These are phyloP conservation scores for Lecanosticta acicola DNA, from an alignment of 2,329 filamentous ascomycete species.

Conservation along the genomic window DNA sequence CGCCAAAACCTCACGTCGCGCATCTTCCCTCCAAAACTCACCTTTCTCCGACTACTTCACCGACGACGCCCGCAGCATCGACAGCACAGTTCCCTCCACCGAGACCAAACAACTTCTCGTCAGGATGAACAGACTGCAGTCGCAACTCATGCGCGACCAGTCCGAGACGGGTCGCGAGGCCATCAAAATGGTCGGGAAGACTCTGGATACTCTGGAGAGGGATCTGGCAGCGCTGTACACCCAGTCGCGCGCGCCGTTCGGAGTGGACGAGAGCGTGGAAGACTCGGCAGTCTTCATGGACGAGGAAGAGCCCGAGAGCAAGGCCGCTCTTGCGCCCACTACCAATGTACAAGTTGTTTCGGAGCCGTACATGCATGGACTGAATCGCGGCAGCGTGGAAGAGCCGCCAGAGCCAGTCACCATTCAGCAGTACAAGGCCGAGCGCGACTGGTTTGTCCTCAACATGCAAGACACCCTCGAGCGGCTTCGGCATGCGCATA, in stretches of 20 bases:
- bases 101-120: slow-evolving; percentile 33
- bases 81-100: slow-evolving; percentile 19
- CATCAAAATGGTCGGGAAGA: slow-evolving; percentile 24
- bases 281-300: slow-evolving; percentile 33
- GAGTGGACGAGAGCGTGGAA: slow-evolving; percentile 16
- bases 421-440: slow-evolving; percentile 20
- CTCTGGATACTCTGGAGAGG: slow-evolving; percentile 31
- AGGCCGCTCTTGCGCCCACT: slow-evolving; percentile 3
- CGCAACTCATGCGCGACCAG: slow-evolving; percentile 31
- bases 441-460: slow-evolving; percentile 23
- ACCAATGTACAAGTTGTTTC: slow-evolving; percentile 12
- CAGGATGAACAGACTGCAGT: slow-evolving; percentile 34
- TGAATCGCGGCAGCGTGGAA: slow-evolving; percentile 7
- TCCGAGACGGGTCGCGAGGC: slow-evolving; percentile 18
- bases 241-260: slow-evolving; percentile 23
- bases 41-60: slow-evolving; percentile 41
- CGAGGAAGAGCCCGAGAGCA: slow-evolving; percentile 14
- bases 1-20: slow-evolving; percentile 18
- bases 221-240: slow-evolving; percentile 27
- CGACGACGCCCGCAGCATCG: slow-evolving; percentile 30
- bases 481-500: slow-evolving; percentile 26
- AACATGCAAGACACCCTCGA: slow-evolving; percentile 30
- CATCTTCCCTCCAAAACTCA: slow-evolving; percentile 29
- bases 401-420: slow-evolving; percentile 6
- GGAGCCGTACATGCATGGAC: slow-evolving; percentile 10